These are phyloP conservation scores for Vigna mungo DNA, from an alignment of 306 rosid genomes.

Conservation along the genomic window DNA sequence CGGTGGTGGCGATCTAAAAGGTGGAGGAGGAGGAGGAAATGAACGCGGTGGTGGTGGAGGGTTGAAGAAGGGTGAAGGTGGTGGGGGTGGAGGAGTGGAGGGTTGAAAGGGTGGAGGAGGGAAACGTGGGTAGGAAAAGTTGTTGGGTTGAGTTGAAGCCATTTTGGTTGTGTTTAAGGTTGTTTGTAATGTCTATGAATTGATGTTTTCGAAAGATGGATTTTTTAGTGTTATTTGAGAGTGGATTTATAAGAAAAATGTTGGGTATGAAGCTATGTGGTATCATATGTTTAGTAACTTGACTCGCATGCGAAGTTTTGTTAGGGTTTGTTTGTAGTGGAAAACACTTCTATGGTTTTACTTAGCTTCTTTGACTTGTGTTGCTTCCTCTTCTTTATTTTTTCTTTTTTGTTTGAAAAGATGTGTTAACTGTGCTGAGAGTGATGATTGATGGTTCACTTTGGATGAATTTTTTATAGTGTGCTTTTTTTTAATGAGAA, in stretches of 20 bases:
- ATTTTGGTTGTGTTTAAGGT: slow-evolving; percentile 38
- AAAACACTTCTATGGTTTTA: slow-evolving; percentile 58
- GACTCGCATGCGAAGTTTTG: slow-evolving; percentile 68
- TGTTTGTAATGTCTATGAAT: background rate
- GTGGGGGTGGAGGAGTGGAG: slow-evolving; percentile 40
- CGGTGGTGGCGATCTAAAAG: slow-evolving; percentile 34
- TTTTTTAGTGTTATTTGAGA: slow-evolving; percentile 46
- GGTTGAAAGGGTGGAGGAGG: slow-evolving; percentile 55
- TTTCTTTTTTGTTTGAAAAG: background rate
- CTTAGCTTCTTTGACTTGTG: slow-evolving; percentile 41
- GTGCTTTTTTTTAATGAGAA: no score
- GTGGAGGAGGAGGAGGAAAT: slow-evolving; percentile 45
- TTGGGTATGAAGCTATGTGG: slow-evolving; percentile 14
- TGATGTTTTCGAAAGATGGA: background rate
- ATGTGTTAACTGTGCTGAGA: background rate
- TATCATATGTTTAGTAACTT: slow-evolving; percentile 54
- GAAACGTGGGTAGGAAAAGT: slow-evolving; percentile 46
- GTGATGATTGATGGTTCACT: background rate
- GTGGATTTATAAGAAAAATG: slow-evolving; percentile 35
- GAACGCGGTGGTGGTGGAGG: slow-evolving; percentile 40
- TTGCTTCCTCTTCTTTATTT: slow-evolving; percentile 4
- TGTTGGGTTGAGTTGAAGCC: slow-evolving; percentile 54
- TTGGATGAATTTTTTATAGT: background rate
- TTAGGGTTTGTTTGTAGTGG: slow-evolving; percentile 63
- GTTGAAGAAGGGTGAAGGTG: slow-evolving; percentile 39